Conservation (phyloP, 1,139 yeast genomes). For the Candida sp. region DNA sequence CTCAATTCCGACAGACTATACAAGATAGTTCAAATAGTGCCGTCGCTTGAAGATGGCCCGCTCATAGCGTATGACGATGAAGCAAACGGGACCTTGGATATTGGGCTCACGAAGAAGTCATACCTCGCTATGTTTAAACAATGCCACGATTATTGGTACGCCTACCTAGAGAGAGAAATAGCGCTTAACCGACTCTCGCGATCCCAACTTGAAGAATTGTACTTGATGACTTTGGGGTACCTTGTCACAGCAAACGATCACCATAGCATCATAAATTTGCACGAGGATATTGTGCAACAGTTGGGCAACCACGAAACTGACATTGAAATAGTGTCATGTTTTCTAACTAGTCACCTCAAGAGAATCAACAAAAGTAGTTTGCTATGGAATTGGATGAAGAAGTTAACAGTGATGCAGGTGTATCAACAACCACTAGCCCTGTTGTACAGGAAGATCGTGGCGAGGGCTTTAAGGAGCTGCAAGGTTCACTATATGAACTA, state of each 20-base stretch:
- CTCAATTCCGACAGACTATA: conserved; percentile 13
- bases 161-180: neutral
- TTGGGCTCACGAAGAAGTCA: conserved; percentile 36
- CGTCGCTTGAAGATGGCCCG: conserved; percentile 12
- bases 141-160: conserved; percentile 38
- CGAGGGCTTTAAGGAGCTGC: conserved; percentile 32
- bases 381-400: conserved; percentile 42
- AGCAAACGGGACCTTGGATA: conserved; percentile 26
- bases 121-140: conserved; percentile 37
- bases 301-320: conserved; percentile 23
- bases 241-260: conserved; percentile 47
- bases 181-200: no score
- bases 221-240: conserved; percentile 35
- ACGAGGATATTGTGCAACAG: conserved; percentile 27
- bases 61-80: conserved; percentile 14
- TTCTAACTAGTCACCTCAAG: conserved; percentile 35
- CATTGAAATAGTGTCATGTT: conserved; percentile 33
- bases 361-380: conserved; percentile 48
- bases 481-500: conserved; percentile 46
- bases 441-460: conserved; percentile 13
- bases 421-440: neutral
- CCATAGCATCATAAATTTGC: conserved; percentile 35
- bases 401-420: conserved; percentile 20
- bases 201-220: conserved; percentile 11
- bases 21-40: conserved; percentile 28